Base-by-base conservation (phyloP, 2,329 filamentous ascomycete genomes). In the Pseudopithomyces chartarum region DNA sequence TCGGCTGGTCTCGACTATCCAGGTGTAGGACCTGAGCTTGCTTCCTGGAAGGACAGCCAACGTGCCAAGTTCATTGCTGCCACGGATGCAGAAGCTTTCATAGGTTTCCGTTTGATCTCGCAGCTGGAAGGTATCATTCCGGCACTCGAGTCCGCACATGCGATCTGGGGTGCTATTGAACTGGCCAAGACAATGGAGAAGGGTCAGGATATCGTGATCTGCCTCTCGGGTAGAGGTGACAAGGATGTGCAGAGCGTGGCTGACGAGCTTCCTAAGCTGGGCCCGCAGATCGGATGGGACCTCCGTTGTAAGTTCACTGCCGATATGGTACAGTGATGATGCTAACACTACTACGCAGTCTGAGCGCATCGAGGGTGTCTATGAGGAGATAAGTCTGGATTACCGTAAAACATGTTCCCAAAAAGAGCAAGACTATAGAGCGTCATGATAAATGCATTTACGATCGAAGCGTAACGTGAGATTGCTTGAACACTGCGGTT, bases 221-320 rank as follows among this genome's bases (percentile, higher is more conserved):
- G 94, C 79, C 77, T 99, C 36, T 96, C 90, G 72, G 95, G 95
- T 8, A 84, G 95, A 66, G 95, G 95, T 61, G 95, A 99, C 79
- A 99, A 99, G 86, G 95, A 99, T 73, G 95, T 99, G 57, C 93
- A 99, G 85, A 96, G 91, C 70, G 94, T 99, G 50, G 95, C 95
- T 0, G 95, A 99, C 72, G 92, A 96, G 79, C 79, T 99, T 72
- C 94, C 94, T 17, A 90, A 84, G 65, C 77, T 99, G 60, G 94
- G 95, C 0, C 95, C 95, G 7, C 83, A 90, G 81, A 98, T 99
- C 77, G 92, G 83, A 46, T 88, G 86, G 86, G 85, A 88, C 73
- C 69, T 88, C 77, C 80, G 85, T 61, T 87, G 70, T 74, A 68
- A 71, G 71, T 70, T 22, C 42, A 34, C 12, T 38, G n/a, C 6